Conservation (phyloP, 441 rosid genomes). For the Adansonia grandidieri region DNA sequence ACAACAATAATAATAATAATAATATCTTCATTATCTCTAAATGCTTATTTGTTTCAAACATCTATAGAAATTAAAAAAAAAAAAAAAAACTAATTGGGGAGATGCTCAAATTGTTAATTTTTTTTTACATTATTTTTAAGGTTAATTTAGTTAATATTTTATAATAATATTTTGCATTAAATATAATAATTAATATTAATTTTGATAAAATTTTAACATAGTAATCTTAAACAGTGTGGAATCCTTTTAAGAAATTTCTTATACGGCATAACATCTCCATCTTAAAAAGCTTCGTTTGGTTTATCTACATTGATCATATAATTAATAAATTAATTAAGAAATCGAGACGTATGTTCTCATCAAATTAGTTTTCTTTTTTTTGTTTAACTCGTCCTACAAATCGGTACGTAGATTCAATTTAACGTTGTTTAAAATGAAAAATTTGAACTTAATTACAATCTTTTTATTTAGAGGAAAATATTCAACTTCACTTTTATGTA, state of each 20-base stretch:
- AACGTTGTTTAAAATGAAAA: not conserved
- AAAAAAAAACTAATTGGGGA: not conserved
- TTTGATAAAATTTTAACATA: too few relatives aligned
- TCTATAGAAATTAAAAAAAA: not conserved
- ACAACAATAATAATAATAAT: too few relatives aligned
- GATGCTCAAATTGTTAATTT: not conserved
- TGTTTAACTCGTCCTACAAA: not conserved
- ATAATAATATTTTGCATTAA: too few relatives aligned
- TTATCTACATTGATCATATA: not conserved
- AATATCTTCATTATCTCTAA: not conserved
- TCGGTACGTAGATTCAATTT: not conserved
- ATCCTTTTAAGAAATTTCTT: not conserved
- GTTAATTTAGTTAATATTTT: too few relatives aligned
- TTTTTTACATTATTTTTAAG: too few relatives aligned
- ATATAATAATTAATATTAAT: too few relatives aligned
- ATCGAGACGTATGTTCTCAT: not conserved
- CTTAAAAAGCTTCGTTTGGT: not conserved
- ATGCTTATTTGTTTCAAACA: not conserved
- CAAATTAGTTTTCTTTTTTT: too few relatives aligned
- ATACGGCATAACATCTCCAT: not conserved
- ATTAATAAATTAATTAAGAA: not conserved
- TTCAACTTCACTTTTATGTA: not conserved
- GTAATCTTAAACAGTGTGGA: not conserved
- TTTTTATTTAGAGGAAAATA: not conserved
- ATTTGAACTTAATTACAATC: conserved; percentile 5